Conservation (phyloP, 1,284 basidiomycete species). For the Sanguinoderma infundibulare region DNA sequence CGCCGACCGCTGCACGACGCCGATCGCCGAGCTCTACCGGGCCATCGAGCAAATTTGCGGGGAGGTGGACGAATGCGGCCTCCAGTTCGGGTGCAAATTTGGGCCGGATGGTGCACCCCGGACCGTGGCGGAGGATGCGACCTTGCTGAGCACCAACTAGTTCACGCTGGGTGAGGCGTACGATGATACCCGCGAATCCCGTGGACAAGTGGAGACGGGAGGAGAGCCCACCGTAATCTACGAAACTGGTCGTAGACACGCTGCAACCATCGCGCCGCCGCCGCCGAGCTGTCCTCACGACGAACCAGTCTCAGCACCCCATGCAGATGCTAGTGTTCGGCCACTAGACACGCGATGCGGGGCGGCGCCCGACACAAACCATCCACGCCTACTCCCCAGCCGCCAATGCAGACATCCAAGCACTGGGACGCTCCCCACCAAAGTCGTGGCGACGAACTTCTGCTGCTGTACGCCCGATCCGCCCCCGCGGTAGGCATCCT, state of each 20-base stretch:
- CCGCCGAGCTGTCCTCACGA: no score
- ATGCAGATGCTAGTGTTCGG: background rate
- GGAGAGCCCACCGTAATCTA: background rate
- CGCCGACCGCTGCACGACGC: background rate
- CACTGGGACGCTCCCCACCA: background rate
- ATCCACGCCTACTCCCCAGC: background rate
- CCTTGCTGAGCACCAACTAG: background rate
- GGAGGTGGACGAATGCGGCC: background rate
- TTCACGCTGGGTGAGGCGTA: no score
- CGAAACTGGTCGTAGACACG: background rate
- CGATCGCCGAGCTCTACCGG: background rate
- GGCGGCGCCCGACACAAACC: background rate
- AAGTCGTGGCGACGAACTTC: background rate
- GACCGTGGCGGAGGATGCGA: background rate
- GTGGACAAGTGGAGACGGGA: background rate
- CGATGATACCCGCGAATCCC: background rate
- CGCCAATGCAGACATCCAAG: background rate
- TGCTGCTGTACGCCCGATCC: background rate
- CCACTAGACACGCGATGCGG: background rate
- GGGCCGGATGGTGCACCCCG: no score
- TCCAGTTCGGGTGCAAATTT: background rate
- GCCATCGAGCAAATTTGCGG: background rate
- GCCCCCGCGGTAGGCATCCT: background rate
- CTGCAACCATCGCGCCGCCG: no score
- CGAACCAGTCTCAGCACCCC: background rate